Evolutionary conservation across 768 basidiomycete species (phyloP), one percentile per base, ranked within the genome.

Genomic region (Thelephora aurantiotincta): DNA sequence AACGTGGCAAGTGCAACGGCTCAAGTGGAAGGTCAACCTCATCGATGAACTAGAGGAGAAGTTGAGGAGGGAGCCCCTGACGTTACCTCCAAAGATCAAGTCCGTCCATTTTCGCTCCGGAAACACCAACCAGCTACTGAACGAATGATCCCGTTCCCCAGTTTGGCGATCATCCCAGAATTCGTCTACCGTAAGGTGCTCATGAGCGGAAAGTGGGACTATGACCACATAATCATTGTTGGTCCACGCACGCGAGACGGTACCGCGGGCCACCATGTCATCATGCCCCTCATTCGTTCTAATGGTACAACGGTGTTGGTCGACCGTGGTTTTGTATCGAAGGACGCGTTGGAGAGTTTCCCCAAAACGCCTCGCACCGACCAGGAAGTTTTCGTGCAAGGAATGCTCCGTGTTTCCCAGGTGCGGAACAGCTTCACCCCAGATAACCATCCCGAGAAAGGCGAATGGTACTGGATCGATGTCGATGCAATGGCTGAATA

Each of bases 41-140:
- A 97, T 98, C 52, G 88, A 96, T 54, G 88, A 97, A 57, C 71
- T 98, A 33, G 85, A 96, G 60, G 80, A 87, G 63, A 94, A 96
- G 64, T 66, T 98, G 33, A 73, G 82, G 52, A 70, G 83, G 13
- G 77, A 75, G 30, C 83, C 94, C 0, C 74, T 99, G 48, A 57
- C 68, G 20, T 67, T 99, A 23, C 96, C 96, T 1, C 73, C 71
- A 42, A 76, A 76, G 63, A 80, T 99, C 65, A 92, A 98, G 94
- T 96, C 60, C 57, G 74, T 66, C 4, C 47, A 16, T 45, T 45
- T 37, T 44, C 47, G 45, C 48, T 59, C 11, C 36, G 47, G 41
- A 50, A 30, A 6, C 45, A 19, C 45, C 6, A 33, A 5, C 35
- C 13, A 56, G 60, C 45, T 59, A 62, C 50, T 53, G 7, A 46